Evolutionary conservation across 495 filamentous ascomycete species (phyloP), one percentile per base, ranked within the genome.

Genomic region (Lepraria neglecta): DNA sequence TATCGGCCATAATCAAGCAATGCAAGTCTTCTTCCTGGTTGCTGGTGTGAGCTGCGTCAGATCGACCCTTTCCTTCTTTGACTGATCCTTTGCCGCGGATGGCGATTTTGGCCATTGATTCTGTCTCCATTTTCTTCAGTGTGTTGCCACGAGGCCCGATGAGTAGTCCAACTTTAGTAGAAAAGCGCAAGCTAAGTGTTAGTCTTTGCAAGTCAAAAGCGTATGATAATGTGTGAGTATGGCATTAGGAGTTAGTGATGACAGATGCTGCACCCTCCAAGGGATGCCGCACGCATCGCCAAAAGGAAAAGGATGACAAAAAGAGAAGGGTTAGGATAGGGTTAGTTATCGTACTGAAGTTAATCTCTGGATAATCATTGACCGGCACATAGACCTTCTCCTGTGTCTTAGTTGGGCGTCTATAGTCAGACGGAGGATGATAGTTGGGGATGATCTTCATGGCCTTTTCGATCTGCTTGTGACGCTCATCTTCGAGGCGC

Each of bases 301-400:
- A 77, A 65, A 76, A 68, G 71, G 75, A 74, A 73, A 75, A 76
- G n/a, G 68, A 76, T 62, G 73, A 74, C 72, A 12, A 68, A 63
- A 74, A 71, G 70, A 73, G 75, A 74, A 78, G 70, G 71, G 83
- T 87, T 82, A 87, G 80, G 83, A 84, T 86, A 91, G 89, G 91
- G 91, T 95, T 95, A 95, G 91, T 86, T 88, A 92, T 92, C 92
- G 89, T 96, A 98, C 94, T 97, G 90, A 97, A 99, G 89, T 99
- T 99, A 89, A 99, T 97, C 77, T 97, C 95, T 82, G 95, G 95
- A 78, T 99, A 99, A 77, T 99, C 95, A 86, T 97, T 97, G 79
- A 98, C 94, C 70, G 94, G 94, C 72, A 98, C 94, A 74, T 98
- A 98, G 85, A 98, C 92, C 83, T 97, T 98, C 84, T 98, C 94